Evolutionary conservation across 768 basidiomycete genomes (phyloP).

Genomic region (Macrolepiota albuminosa): DNA sequence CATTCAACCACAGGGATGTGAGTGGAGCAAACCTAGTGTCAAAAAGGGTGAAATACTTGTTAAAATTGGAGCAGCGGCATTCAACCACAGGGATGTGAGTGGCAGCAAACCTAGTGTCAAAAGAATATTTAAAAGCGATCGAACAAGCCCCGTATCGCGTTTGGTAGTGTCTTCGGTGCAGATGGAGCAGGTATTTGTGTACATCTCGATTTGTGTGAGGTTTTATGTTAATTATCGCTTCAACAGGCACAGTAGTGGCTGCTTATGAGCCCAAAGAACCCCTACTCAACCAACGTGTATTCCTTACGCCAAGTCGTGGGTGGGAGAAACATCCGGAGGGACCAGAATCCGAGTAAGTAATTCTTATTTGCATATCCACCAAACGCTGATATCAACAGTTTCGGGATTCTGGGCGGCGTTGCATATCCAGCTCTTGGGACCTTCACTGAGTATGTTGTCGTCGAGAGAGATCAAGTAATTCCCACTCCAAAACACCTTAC

Average conservation of each 20-base stretch:
- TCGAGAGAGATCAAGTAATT: slow-evolving; percentile 67
- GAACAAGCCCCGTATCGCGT: slow-evolving; percentile 53
- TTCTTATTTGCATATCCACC: not conserved
- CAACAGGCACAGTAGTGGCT: slow-evolving; percentile 58
- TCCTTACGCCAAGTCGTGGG: slow-evolving; percentile 73
- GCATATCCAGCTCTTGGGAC: slow-evolving; percentile 56
- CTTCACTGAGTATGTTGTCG: slow-evolving; percentile 71
- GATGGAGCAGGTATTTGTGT: slow-evolving; percentile 65
- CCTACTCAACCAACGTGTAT: slow-evolving; percentile 61
- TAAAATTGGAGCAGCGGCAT: slow-evolving; percentile 61
- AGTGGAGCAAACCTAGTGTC: slow-evolving; percentile 4
- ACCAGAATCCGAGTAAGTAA: slow-evolving; percentile 57
- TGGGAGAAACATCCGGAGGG: slow-evolving; percentile 63
- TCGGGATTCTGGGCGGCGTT: slow-evolving; percentile 64
- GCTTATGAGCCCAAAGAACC: slow-evolving; percentile 48
- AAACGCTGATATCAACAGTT: slow-evolving; percentile 28
- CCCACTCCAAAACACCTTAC: slow-evolving; percentile 61
- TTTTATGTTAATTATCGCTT: not conserved
- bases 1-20: slow-evolving; percentile 78
- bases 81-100: slow-evolving; percentile 73
- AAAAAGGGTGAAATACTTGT: slow-evolving; percentile 62
- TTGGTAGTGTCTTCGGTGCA: slow-evolving; percentile 60
- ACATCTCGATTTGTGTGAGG: not conserved
- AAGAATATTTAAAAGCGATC: slow-evolving; percentile 3
- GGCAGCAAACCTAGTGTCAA: not conserved